Evolutionary conservation across 192 early-diverging fungal species (phyloP), one percentile per base, ranked within the genome.

Genomic region (Thoreauomyces humboldtii): DNA sequence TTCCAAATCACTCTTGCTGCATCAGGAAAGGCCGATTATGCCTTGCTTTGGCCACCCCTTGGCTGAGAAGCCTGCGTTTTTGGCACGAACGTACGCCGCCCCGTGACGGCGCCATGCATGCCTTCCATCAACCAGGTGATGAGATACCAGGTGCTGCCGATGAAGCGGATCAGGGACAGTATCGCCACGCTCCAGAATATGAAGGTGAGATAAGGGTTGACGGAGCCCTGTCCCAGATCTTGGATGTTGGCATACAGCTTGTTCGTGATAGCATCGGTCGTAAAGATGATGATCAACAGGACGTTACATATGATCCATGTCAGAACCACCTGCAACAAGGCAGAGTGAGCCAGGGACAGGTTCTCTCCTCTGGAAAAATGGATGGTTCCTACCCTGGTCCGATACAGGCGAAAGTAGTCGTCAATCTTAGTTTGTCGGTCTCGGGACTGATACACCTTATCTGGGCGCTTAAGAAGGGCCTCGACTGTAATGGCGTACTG

Each of bases 141-240:
- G 5, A 89, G 64, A 72, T 92, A 93, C 64, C 86, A 58, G 42
- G 78, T 65, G 61, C 86, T 85, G 3, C 90, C 90, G 19, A 87
- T 37, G 72, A 90, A 91, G 32, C 92, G 80, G 38, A 94, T 71
- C 0, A 76, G 81, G 27, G 89, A 77, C 45, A 94, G 69, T 0
- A 65, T 83, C 7, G 88, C 84, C n/a, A 95, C 90, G n/a, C 80
- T 81, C 90, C 91, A 95, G 66, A 95, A 89, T 56, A 95, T 85
- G 71, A 92, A 86, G 19, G 82, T 83, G 47, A 92, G 72, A 48
- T 91, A 91, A 31, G 85, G 81, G 71, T 92, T 90, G 62, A 86
- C 80, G 41, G 55, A 19, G 4, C 59, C 48, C 24, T 43, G 12
- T 14, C 51, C 59, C 25, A 32, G 44, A 21, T 53, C 61, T 33